Percentiles rank a stretch among this genome's conserved stretches.
phyloP scores from a whole-genome alignment of 2,329 filamentous ascomycete species.

The Coleophoma crateriformis region DNA sequence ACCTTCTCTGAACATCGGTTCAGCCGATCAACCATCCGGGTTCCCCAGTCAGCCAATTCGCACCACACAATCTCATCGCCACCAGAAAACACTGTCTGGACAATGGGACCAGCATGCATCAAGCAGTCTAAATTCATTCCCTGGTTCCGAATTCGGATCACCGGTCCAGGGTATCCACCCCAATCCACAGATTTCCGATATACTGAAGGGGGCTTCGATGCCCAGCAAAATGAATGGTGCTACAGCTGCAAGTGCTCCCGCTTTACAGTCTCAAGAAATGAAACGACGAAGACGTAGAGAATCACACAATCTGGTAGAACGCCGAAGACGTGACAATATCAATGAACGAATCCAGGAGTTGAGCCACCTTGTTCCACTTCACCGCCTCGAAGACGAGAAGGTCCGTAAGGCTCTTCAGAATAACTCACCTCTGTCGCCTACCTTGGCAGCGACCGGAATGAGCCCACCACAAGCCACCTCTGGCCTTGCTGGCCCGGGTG shows the following conservation, averaged over 20 bases:
- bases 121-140: slow-evolving; percentile 76
- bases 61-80: slow-evolving; percentile 53
- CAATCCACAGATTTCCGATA: slow-evolving; percentile 77
- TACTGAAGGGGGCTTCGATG: slow-evolving; percentile 85
- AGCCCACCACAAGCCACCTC: slow-evolving; percentile 77
- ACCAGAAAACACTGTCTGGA: slow-evolving; percentile 79
- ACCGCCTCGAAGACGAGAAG: slow-evolving; percentile 94
- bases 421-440: slow-evolving; percentile 83
- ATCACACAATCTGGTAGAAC: slow-evolving; percentile 95
- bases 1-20: slow-evolving; percentile 63
- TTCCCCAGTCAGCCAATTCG: slow-evolving; percentile 77
- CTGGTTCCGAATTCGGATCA: slow-evolving; percentile 84
- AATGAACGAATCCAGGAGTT: slow-evolving; percentile 98
- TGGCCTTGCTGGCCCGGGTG: slow-evolving; percentile 77
- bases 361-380: slow-evolving; percentile 84
- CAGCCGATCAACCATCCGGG: slow-evolving; percentile 59
- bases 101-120: slow-evolving; percentile 85
- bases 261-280: slow-evolving; percentile 77
- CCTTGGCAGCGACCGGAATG: slow-evolving; percentile 56
- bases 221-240: slow-evolving; percentile 69
- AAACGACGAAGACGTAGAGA: slow-evolving; percentile 88
- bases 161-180: slow-evolving; percentile 62
- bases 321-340: slow-evolving; percentile 92
- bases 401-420: slow-evolving; percentile 92
- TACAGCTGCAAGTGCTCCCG: slow-evolving; percentile 17